Evolutionary conservation across 345 rosid species (phyloP).

Genomic region (Corchorus olitorius): DNA sequence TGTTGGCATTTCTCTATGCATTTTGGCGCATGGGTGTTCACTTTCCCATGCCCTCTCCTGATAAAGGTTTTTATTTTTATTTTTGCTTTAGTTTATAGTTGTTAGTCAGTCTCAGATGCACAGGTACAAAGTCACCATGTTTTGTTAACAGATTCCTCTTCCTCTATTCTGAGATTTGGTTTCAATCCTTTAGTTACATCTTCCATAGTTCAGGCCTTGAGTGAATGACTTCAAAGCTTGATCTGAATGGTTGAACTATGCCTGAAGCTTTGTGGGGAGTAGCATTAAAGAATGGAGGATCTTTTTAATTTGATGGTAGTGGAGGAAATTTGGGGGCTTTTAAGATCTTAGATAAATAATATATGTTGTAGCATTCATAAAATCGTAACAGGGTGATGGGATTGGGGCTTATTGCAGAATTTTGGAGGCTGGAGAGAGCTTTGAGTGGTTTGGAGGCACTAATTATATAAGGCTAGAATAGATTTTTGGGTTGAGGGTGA

Average conservation of each 20-base stretch:
- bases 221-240: background rate
- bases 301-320: background rate
- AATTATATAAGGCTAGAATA: background rate
- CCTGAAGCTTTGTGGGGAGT: background rate
- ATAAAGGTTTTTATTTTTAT: slow-evolving; percentile 57
- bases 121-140: background rate
- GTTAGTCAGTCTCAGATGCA: background rate
- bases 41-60: slow-evolving; percentile 96
- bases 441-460: background rate
- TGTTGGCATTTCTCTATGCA: slow-evolving; percentile 85
- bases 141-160: slow-evolving; percentile 2
- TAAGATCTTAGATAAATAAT: background rate
- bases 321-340: background rate
- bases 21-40: slow-evolving; percentile 99
- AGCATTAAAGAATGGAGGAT: background rate
- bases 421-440: background rate
- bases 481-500: background rate
- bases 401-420: background rate
- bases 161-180: slow-evolving; percentile 11
- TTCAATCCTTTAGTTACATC: background rate
- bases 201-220: background rate
- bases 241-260: background rate
- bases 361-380: background rate
- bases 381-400: slow-evolving; percentile 7
- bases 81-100: slow-evolving; percentile 10